These are phyloP conservation scores for Apiotrichum brassicae DNA, from an alignment of 1,284 basidiomycete genomes.

Conservation along the genomic window DNA sequence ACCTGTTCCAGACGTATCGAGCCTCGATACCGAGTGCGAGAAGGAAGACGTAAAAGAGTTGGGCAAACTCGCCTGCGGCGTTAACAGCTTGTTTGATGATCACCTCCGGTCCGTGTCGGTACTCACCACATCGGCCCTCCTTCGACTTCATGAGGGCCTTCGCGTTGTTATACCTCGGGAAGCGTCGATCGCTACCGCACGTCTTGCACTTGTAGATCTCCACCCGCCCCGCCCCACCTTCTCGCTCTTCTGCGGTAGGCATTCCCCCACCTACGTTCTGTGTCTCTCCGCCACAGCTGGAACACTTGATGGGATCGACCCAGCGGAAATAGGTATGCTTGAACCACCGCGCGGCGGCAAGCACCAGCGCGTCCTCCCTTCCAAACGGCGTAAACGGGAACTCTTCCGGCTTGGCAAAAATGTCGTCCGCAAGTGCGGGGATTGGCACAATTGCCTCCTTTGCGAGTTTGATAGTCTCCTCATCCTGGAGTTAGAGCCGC, in stretches of 20 bases:
- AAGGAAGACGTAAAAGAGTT: slow-evolving; percentile 50
- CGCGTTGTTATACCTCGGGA: slow-evolving; percentile 46
- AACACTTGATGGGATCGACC: slow-evolving; percentile 50
- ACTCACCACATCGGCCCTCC: slow-evolving; percentile 49
- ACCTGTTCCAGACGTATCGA: slow-evolving; percentile 47
- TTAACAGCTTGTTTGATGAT: neutral
- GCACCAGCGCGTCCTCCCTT: slow-evolving; percentile 34
- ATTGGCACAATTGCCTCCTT: neutral
- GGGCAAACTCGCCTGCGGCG: slow-evolving; percentile 45
- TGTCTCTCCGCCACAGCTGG: slow-evolving; percentile 38
- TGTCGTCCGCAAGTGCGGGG: neutral
- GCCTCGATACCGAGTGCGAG: slow-evolving; percentile 45
- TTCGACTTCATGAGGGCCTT: slow-evolving; percentile 38
- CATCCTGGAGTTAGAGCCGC: neutral
- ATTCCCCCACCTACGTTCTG: slow-evolving; percentile 6
- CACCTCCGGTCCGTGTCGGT: neutral
- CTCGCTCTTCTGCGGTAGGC: slow-evolving; percentile 33
- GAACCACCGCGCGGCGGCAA: slow-evolving; percentile 49
- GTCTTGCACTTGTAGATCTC: slow-evolving; percentile 42
- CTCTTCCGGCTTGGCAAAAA: neutral
- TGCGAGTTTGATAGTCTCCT: neutral
- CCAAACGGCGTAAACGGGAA: slow-evolving; percentile 30
- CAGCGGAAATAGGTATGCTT: slow-evolving; percentile 48
- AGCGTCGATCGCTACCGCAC: slow-evolving; percentile 38
- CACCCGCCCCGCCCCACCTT: slow-evolving; percentile 39